phyloP scores from a whole-genome alignment of 768 basidiomycete species.

The Lanmaoa pseudosensibilis region DNA sequence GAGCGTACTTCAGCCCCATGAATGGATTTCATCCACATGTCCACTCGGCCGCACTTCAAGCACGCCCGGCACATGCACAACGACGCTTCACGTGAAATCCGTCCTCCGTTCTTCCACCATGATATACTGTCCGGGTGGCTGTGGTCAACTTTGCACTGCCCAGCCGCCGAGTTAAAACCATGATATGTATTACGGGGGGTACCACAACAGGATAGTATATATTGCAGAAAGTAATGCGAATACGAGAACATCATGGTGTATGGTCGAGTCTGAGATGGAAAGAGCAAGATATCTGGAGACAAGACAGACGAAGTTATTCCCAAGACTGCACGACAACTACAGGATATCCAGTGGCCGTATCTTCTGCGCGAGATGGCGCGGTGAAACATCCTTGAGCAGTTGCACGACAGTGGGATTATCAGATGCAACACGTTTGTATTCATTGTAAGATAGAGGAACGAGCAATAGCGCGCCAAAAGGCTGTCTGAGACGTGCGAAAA shows the following conservation, averaged over 20 bases:
- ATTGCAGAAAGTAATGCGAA: too few species aligned
- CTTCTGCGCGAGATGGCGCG: neutral
- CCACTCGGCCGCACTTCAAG: too few species aligned
- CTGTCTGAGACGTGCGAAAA: neutral
- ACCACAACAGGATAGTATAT: too few species aligned
- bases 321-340: neutral
- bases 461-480: conserved; percentile 10
- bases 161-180: neutral
- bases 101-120: too few species aligned
- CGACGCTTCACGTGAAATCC: too few species aligned
- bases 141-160: neutral
- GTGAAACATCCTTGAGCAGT: neutral
- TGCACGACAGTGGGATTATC: neutral
- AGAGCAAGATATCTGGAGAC: neutral
- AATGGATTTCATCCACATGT: too few species aligned
- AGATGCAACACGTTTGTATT: neutral
- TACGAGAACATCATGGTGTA: too few species aligned
- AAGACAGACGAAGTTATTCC: neutral
- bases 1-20: too few species aligned
- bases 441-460: neutral
- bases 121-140: too few species aligned
- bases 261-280: too few species aligned
- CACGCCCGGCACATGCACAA: too few species aligned
- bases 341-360: neutral
- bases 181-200: too few species aligned